Percentiles rank a stretch among this genome's conserved stretches.
These are phyloP conservation scores for Catharanthus roseus DNA, from an alignment of 257 asterid genomes.

Conservation along the genomic window DNA sequence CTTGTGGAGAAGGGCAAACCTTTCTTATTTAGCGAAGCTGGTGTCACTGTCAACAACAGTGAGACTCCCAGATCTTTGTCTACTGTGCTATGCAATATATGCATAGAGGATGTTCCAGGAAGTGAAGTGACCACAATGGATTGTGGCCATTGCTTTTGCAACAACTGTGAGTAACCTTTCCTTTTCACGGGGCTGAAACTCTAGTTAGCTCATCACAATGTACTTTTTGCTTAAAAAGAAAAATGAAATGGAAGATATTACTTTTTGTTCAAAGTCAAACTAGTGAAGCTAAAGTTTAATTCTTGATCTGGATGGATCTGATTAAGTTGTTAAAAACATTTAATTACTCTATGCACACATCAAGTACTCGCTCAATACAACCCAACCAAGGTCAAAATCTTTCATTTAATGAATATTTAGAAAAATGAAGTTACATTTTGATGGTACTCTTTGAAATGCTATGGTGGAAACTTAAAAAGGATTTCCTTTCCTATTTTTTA, in stretches of 20 bases:
- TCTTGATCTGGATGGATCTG: background rate
- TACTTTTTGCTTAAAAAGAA: background rate
- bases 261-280: background rate
- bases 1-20: conserved; percentile 81
- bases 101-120: conserved; percentile 69
- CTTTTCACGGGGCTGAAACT: background rate
- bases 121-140: conserved; percentile 68
- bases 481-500: conserved; percentile 22
- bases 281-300: background rate
- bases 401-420: background rate
- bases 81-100: conserved; percentile 50
- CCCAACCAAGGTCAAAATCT: background rate
- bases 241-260: background rate
- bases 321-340: background rate
- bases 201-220: conserved; percentile 1
- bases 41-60: conserved; percentile 42
- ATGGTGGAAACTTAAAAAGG: background rate
- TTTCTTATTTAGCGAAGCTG: conserved; percentile 74
- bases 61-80: conserved; percentile 37
- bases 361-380: background rate
- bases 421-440: background rate
- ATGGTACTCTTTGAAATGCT: background rate
- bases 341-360: background rate
- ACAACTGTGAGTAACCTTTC: conserved; percentile 53
- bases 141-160: conserved; percentile 95